Evolutionary conservation across 2,329 filamentous ascomycete genomes (phyloP).

Genomic region (Talaromyces sp.): DNA sequence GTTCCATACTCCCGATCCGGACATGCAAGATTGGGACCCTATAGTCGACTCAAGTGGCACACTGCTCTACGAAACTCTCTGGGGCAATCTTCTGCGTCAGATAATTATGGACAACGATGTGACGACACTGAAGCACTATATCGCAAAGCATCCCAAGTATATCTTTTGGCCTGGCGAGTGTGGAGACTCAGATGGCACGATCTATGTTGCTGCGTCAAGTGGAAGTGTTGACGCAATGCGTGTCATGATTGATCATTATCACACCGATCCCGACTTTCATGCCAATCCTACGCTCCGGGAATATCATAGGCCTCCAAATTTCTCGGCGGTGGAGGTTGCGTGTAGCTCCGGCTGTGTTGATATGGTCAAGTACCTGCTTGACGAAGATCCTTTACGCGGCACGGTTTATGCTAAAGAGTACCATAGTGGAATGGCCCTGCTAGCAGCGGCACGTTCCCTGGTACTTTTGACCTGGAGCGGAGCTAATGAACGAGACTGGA

Average conservation of each 20-base stretch:
- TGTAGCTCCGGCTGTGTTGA: constrained; percentile 18
- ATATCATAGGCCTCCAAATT: constrained; percentile 7
- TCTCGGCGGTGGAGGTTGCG: constrained; percentile 18
- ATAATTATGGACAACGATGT: constrained; percentile 11
- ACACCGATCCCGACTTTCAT: constrained; percentile 19
- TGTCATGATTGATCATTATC: constrained; percentile 4
- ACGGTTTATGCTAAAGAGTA: constrained; percentile 9
- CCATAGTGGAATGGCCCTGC: neutral
- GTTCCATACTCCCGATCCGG: neutral
- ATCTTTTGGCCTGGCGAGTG: neutral
- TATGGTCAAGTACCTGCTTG: constrained; percentile 19
- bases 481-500: neutral
- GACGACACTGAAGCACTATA: constrained; percentile 10
- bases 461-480: neutral
- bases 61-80: constrained; percentile 2
- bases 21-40: neutral
- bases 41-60: neutral
- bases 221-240: constrained; percentile 16
- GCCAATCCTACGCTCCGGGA: neutral
- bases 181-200: neutral
- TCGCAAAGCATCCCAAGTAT: neutral
- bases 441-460: neutral
- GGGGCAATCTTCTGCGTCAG: neutral
- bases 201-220: constrained; percentile 19
- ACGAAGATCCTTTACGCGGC: constrained; percentile 19